Base-by-base conservation (phyloP, 73 alveolate species). In the Uronychia setigera region DNA sequence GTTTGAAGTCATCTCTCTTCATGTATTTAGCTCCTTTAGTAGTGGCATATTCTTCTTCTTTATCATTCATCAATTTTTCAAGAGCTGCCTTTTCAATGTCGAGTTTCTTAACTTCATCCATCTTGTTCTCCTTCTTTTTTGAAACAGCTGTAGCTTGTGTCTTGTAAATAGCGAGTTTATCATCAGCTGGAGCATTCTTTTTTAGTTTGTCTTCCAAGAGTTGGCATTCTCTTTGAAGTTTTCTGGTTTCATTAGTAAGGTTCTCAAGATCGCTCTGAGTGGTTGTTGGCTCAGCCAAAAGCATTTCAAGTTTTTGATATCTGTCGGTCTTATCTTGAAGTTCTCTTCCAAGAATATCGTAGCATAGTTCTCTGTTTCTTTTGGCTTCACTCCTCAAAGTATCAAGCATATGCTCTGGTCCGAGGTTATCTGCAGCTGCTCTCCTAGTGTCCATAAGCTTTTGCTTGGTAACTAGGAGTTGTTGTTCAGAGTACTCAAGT, bases 1-100 rank as follows among this genome's bases (percentile, higher is more conserved):
- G n/a, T n/a, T 94, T 94, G 95, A 97, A 95, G 86, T 97, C 99
- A 80, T 97, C 98, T 57, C 97, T 85, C 90, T 95, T 95, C 96
- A 97, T 94, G 94, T 91, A 95, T 85, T 92, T 95, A 81, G 96
- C 96, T 79, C 99, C 99, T 84, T 94, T 92, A 80, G 96, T 86
- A 82, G 93, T 93, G 74, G 93, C 97, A 82, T 94, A 97, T 80
- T 97, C 98, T n/a, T 90, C 91, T 79, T 97, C 98, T 91, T 94
- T 94, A 76, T 92, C 97, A 60, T 80, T 90, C 95, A 94, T 93
- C 74, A 91, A 85, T 35, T 93, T 96, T 89, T 96, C 99, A 32
- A 96, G 88, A 57, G 94, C 96, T 60, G 77, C 74, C 88, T 96
- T 95, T 81, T 96, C 99, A 35, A 88, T 90, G 80, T 96, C 98